Base-by-base conservation (phyloP, 164 flowering plant species). In the Aristolochia fimbriata region DNA sequence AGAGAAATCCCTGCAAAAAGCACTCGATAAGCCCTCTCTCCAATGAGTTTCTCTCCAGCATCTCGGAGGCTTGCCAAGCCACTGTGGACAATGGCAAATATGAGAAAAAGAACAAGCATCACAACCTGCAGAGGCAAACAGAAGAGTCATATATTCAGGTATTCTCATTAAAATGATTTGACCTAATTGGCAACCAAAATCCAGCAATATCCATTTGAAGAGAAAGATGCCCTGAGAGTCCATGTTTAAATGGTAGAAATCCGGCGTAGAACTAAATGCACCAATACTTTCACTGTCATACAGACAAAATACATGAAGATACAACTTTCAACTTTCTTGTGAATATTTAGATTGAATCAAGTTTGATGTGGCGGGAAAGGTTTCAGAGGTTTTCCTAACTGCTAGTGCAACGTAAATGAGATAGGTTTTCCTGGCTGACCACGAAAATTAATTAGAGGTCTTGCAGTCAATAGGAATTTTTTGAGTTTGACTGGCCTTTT, bases 1-100 rank as follows among this genome's bases (percentile, higher is more conserved):
- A 92, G 90, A 54, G 98, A 89, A 31, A 72, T 27, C 47, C 90
- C 98, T 1, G 98, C 96, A 75, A 89, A 92, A 50, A 92, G 55
- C 56, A 92, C 98, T 51, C 97, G 88, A 67, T 60, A 89, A 30
- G 96, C 96, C 59, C 98, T 82, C 72, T 87, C 88, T 47, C 99
- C 99, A 23, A 93, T 83, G 43, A 93, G 75, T 67, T 86, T 78
- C 78, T 93, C 99, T 48, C 97, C 95, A 16, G 54, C 45, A 51
- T 87, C 88, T 67, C 98, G 70, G 16, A 89, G 73, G 75, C 91
- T 93, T 62, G 98, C 97, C 76, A 93, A 71, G 60, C 99, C 99
- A 77, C 99, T 90, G 60, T 93, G 99, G 51, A 78, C 89, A 63
- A 62, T 52, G 59, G 95, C 99, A 79, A 93, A 93, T 31, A 88